These are phyloP conservation scores for Lachnellula arida DNA, from an alignment of 2,329 filamentous ascomycete genomes.

Conservation along the genomic window DNA sequence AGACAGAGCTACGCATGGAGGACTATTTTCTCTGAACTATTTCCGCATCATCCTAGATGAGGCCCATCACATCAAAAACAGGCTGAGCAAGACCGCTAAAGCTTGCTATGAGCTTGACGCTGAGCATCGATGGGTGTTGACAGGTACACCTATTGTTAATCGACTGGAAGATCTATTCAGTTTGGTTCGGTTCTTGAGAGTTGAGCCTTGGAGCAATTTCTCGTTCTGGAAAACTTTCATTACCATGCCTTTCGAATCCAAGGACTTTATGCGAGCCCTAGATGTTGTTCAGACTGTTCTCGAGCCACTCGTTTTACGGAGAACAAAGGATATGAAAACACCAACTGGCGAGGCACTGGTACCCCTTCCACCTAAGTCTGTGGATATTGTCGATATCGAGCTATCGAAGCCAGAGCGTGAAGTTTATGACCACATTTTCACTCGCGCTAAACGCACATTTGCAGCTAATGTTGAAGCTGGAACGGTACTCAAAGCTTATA, in stretches of 20 bases:
- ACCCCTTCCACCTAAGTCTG: constrained; percentile 70
- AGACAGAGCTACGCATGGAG: constrained; percentile 60
- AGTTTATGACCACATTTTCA: constrained; percentile 89
- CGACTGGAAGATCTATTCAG: constrained; percentile 92
- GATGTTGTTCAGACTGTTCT: constrained; percentile 97
- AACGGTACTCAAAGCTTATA: constrained; percentile 91
- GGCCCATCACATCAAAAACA: constrained; percentile 87
- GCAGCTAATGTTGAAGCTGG: constrained; percentile 84
- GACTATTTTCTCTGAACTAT: constrained; percentile 89
- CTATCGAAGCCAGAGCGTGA: constrained; percentile 80
- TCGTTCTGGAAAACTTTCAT: constrained; percentile 99
- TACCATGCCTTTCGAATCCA: constrained; percentile 92
- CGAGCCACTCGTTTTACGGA: constrained; percentile 88
- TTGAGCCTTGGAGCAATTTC: constrained; percentile 98
- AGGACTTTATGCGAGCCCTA: constrained; percentile 86
- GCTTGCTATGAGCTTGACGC: constrained; percentile 89
- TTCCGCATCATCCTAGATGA: constrained; percentile 95
- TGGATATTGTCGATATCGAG: constrained; percentile 85
- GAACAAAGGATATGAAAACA: constrained; percentile 98
- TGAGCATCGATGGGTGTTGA: constrained; percentile 86
- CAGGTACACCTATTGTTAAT: constrained; percentile 95
- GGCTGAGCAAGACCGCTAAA: constrained; percentile 87
- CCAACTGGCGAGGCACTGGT: constrained; percentile 80
- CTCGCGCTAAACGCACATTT: constrained; percentile 77
- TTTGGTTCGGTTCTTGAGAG: constrained; percentile 83